Conservation (phyloP, 768 basidiomycete genomes). For the Termitomyces sp. region DNA sequence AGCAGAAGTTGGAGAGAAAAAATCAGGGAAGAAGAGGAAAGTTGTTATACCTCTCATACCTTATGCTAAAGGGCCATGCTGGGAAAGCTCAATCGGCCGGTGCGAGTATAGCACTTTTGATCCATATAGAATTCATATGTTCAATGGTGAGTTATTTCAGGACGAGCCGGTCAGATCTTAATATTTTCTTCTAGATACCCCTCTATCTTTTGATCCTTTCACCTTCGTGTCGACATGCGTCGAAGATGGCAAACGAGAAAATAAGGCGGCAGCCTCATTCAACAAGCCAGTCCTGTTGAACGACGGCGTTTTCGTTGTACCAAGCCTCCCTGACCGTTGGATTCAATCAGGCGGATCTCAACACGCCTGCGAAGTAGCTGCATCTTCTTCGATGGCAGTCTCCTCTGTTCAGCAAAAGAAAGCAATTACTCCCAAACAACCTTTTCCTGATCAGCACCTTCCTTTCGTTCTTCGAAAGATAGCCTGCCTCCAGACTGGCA, state of each 20-base stretch:
- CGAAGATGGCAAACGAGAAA: conserved; percentile 29
- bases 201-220: conserved; percentile 74
- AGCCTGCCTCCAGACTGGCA: conserved; percentile 51
- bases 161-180: neutral
- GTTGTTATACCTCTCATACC: conserved; percentile 76
- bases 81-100: conserved; percentile 64
- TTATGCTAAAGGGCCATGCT: conserved; percentile 77
- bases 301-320: conserved; percentile 38
- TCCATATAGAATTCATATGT: conserved; percentile 68
- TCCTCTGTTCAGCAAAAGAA: conserved; percentile 22
- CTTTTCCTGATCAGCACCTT: conserved; percentile 66
- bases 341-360: conserved; percentile 13
- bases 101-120: conserved; percentile 69
- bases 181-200: conserved; percentile 45
- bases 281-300: conserved; percentile 12
- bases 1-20: conserved; percentile 44
- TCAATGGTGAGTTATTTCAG: conserved; percentile 61
- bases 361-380: conserved; percentile 10
- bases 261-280: conserved; percentile 8
- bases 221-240: conserved; percentile 51
- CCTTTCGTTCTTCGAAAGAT: conserved; percentile 60
- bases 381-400: conserved; percentile 10
- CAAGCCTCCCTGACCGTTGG: conserved; percentile 35
- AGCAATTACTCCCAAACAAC: conserved; percentile 39
- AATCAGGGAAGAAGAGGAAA: conserved; percentile 64